Base-by-base conservation (phyloP, 1,284 basidiomycete species). In the Pseudozyma hubeiensis region DNA sequence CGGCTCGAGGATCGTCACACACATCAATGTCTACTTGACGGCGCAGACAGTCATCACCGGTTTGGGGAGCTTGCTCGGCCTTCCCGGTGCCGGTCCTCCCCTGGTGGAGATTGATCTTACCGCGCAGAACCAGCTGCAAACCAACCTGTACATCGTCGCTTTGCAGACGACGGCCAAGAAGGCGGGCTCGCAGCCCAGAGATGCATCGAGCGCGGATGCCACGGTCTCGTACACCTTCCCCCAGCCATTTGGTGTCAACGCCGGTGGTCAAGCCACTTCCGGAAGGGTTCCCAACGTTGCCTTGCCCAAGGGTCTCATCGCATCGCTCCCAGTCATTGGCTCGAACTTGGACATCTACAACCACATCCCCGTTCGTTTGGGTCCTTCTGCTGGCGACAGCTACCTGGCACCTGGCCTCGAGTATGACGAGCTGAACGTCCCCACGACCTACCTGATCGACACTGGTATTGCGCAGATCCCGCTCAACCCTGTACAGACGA, bases 311-410 rank as follows among this genome's bases (percentile, higher is more conserved):
- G 80, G 80, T 47, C 59, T 81, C 16, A 1, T 76, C 5, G 49
- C 7, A 13, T 77, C 76, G 35, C 56, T 79, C 17, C 33, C 24
- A 3, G 44, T 76, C 14, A 66, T 81, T 31, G 78, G 71, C 24
- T 39, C 75, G 45, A 71, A 66, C 16, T 35, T 78, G 19, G 75
- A 80, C 53, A 62, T 74, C 39, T 75, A 66, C 73, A 80, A 71
- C 53, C 46, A 63, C 16, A 35, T 79, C 14, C 52, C 60, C 0
- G 53, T 66, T 29, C 55, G 61, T 33, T 30, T 80, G 4, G 77
- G 64, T 56, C 72, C 62, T 11, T 53, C 52, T 19, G 61, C 54
- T 2, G 68, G 64, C 46, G 71, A 75, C 51, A 67, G 71, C 55
- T 81, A 79, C 62, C 35, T 53, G 4, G 58, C 66, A 5, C 66